phyloP scores from a whole-genome alignment of 345 rosid species.

The Garcia nutans region DNA sequence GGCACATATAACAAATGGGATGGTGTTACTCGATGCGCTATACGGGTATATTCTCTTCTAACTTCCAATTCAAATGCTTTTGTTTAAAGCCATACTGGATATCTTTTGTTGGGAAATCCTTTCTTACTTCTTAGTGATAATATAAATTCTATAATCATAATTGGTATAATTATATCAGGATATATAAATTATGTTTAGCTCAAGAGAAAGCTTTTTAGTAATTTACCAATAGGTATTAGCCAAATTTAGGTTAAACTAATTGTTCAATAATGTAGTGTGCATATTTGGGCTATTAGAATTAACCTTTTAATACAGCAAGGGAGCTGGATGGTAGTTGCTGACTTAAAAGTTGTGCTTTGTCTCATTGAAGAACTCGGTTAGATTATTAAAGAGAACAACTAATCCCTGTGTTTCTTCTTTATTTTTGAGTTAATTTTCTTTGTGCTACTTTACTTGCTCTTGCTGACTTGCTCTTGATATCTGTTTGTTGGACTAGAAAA shows the following conservation, averaged over 20 bases:
- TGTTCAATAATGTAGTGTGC: neutral
- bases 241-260: neutral
- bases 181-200: neutral
- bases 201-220: neutral
- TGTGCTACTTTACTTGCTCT: neutral
- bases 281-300: neutral
- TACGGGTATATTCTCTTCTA: constrained; percentile 51
- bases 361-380: neutral
- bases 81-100: neutral
- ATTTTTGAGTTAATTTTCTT: neutral
- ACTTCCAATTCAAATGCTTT: constrained; percentile 7
- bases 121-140: too few species aligned
- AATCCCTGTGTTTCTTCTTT: neutral
- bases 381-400: neutral
- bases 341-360: neutral
- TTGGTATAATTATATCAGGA: too few species aligned
- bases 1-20: constrained; percentile 88
- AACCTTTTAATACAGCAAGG: neutral
- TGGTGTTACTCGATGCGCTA: constrained; percentile 77
- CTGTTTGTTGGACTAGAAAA: neutral
- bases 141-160: too few species aligned
- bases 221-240: neutral
- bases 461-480: too few species aligned
- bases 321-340: neutral
- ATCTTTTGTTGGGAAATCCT: neutral